phyloP scores from a whole-genome alignment of 176 grass and related monocot species.

The Rhynchospora breviuscula region DNA sequence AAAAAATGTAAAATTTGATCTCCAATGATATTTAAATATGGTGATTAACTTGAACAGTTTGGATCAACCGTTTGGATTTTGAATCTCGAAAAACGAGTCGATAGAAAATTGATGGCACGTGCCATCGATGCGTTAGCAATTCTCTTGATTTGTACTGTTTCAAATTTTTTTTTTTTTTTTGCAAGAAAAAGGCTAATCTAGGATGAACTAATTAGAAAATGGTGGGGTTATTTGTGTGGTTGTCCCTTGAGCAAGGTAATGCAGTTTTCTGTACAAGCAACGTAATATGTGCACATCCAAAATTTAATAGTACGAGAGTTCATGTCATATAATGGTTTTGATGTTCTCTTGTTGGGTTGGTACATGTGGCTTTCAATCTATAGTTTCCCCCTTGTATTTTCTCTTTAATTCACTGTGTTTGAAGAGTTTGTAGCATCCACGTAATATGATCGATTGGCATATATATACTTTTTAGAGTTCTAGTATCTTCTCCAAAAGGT shows the following conservation, averaged over 20 bases:
- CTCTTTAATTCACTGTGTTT: background rate
- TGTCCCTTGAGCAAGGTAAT: background rate
- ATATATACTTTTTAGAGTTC: background rate
- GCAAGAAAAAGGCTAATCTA: background rate
- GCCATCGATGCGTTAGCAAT: too few relatives aligned
- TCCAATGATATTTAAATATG: too few relatives aligned
- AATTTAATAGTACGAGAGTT: background rate
- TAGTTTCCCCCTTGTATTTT: background rate
- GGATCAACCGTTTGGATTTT: too few relatives aligned
- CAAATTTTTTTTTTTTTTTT: background rate
- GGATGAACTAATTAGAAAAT: background rate
- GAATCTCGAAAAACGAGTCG: too few relatives aligned
- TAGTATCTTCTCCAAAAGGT: background rate
- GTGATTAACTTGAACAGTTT: too few relatives aligned
- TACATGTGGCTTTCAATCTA: conserved; percentile 7
- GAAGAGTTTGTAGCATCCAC: background rate
- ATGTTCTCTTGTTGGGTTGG: conserved; percentile 18
- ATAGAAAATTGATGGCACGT: too few relatives aligned
- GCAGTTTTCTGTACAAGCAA: background rate
- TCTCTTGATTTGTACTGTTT: background rate
- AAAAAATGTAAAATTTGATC: too few relatives aligned
- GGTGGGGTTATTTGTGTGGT: background rate
- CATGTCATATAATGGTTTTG: background rate
- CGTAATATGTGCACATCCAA: background rate
- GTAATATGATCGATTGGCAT: background rate